phyloP scores from a whole-genome alignment of 2,329 filamentous ascomycete species.

The Acarospora socialis region DNA sequence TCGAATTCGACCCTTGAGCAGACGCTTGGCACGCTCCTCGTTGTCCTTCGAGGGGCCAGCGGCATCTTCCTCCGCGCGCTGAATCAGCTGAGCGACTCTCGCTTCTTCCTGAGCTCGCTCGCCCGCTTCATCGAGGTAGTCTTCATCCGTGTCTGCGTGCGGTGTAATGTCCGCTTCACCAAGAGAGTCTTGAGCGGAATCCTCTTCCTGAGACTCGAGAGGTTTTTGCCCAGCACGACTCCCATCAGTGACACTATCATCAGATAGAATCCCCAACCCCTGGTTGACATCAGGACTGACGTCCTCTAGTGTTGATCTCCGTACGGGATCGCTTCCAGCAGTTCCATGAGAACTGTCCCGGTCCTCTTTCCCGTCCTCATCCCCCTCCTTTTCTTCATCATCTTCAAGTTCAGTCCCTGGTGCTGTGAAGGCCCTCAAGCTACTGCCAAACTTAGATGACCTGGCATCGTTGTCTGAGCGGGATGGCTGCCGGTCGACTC shows the following conservation, averaged over 20 bases:
- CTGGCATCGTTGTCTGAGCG: constrained; percentile 15
- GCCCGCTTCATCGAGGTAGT: constrained; percentile 40
- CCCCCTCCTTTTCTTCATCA: constrained; percentile 2
- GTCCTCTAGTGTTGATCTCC: no score
- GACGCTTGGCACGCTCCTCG: constrained; percentile 27
- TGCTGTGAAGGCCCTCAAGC: not conserved
- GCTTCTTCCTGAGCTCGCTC: constrained; percentile 37
- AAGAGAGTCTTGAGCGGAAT: no score
- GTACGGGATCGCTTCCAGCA: no score
- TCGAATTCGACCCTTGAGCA: constrained; percentile 26
- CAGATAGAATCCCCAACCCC: no score
- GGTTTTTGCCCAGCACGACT: no score
- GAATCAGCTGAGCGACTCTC: constrained; percentile 31
- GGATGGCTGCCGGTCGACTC: constrained; percentile 23
- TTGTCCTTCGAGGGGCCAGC: constrained; percentile 30
- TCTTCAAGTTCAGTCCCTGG: not conserved
- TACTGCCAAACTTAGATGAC: not conserved
- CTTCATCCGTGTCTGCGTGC: constrained; percentile 18
- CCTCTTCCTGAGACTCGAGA: no score
- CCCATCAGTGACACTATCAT: no score
- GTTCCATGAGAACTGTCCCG: not conserved
- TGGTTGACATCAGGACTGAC: no score
- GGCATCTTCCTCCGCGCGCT: constrained; percentile 30
- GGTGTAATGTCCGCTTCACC: no score
- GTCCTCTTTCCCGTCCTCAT: constrained; percentile 1